These are phyloP conservation scores for Triticum urartu DNA, from an alignment of 176 grass and related monocot genomes.

Conservation along the genomic window DNA sequence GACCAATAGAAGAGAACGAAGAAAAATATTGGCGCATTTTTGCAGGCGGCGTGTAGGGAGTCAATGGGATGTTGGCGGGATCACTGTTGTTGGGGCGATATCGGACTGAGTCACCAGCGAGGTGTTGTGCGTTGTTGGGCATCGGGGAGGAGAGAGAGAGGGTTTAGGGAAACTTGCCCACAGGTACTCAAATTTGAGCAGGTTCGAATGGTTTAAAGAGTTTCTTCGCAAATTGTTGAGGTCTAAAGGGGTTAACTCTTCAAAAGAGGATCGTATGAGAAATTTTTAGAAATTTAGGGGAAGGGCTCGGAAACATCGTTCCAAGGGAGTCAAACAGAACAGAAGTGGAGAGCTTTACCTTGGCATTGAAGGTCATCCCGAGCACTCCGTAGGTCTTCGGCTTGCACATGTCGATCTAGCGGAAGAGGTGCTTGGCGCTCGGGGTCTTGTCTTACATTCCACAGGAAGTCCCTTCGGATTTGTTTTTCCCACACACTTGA, in stretches of 20 bases:
- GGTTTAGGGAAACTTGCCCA: no score
- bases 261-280: background rate
- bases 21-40: no score
- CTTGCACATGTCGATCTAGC: background rate
- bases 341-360: background rate
- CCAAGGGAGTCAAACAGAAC: background rate
- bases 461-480: background rate
- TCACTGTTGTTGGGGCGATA: no score
- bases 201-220: no score
- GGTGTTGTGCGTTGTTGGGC: background rate
- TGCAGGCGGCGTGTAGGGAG: no score
- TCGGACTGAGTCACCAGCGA: fast-evolving
- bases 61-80: no score
- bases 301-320: background rate
- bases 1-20: background rate
- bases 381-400: background rate
- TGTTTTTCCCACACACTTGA: background rate
- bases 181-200: no score
- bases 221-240: background rate
- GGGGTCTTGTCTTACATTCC: background rate
- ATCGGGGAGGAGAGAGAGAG: no score
- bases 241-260: background rate
- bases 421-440: background rate
- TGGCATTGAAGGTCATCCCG: background rate
- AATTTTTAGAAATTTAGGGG: background rate